Evolutionary conservation across 2,329 filamentous ascomycete genomes (phyloP), one percentile per base, ranked within the genome.

Genomic region (Apiospora kogelbergensis): DNA sequence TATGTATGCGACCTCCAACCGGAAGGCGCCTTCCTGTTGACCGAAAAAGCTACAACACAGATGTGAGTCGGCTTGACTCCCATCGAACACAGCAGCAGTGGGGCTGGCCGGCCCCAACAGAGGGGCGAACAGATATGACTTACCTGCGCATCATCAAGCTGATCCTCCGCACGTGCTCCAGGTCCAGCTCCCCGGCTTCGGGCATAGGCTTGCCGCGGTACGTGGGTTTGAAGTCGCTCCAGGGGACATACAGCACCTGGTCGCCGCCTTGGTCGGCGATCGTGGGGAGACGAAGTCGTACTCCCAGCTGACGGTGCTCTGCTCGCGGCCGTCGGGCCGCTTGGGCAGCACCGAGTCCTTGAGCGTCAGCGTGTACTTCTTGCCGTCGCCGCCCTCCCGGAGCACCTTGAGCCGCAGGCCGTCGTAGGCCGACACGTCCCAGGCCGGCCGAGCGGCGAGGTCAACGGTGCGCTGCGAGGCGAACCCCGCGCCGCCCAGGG

Each of bases 131-230:
- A 40, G 76, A 6, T n/a, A 10, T 4, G 20, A 76, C 82, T 69
- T 79, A 93, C 93, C 93, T 96, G 77, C 93, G 83, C 84, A 92
- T 92, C 93, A 96, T 95, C 70, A 96, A 84, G 66, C 89, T 90
- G 40, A 95, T 82, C 63, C 91, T 84, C 80, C 88, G 91, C 46
- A 96, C 83, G 57, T 83, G 82, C 64, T 82, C 83, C 71, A 86
- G 74, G 73, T 94, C 83, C 73, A 96, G 77, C 6, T 86, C 83
- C 68, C 83, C 78, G 0, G 87, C 87, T 79, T 91, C 89, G 22
- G 85, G 80, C 76, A 88, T 85, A 70, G 89, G 84, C 74, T 85
- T 88, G 0, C 93, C 93, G 3, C 93, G 84, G 79, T 94, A 96
- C 1, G 91, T 95, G 1, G 93, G 82, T 76, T 87, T 88, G 71